These are phyloP conservation scores for Drechslerella dactyloides DNA, from an alignment of 2,329 filamentous ascomycete genomes.

Conservation along the genomic window DNA sequence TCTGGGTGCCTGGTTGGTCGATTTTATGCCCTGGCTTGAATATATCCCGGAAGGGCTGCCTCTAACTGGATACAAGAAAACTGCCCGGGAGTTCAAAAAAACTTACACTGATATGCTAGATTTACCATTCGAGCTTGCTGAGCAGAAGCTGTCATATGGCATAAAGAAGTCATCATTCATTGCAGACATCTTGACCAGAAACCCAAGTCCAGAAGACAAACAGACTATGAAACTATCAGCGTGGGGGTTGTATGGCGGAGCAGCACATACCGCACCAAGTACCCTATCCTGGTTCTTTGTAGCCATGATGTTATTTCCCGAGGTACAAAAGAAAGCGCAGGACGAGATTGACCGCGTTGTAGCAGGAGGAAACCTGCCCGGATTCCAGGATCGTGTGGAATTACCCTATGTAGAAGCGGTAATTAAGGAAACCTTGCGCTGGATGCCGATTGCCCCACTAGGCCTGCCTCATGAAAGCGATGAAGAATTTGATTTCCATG, in stretches of 20 bases:
- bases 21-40: too few species aligned
- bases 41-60: too few species aligned
- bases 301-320: constrained; percentile 63
- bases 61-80: too few species aligned
- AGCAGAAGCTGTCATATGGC: too few species aligned
- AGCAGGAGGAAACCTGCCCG: constrained; percentile 64
- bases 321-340: constrained; percentile 64
- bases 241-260: constrained; percentile 61
- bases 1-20: too few species aligned
- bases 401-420: constrained; percentile 65
- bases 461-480: constrained; percentile 64
- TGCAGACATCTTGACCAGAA: too few species aligned
- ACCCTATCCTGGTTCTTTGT: constrained; percentile 57
- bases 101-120: too few species aligned
- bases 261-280: constrained; percentile 60
- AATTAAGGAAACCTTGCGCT: constrained; percentile 67
- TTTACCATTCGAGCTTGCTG: too few species aligned
- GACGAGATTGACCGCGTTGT: constrained; percentile 67
- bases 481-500: constrained; percentile 64
- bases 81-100: too few species aligned
- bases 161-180: too few species aligned
- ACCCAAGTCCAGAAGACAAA: too few species aligned
- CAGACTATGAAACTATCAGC: too few species aligned
- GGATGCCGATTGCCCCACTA: constrained; percentile 64
- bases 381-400: constrained; percentile 62